phyloP scores from a whole-genome alignment of 768 basidiomycete species.

The Ramaria rubella region DNA sequence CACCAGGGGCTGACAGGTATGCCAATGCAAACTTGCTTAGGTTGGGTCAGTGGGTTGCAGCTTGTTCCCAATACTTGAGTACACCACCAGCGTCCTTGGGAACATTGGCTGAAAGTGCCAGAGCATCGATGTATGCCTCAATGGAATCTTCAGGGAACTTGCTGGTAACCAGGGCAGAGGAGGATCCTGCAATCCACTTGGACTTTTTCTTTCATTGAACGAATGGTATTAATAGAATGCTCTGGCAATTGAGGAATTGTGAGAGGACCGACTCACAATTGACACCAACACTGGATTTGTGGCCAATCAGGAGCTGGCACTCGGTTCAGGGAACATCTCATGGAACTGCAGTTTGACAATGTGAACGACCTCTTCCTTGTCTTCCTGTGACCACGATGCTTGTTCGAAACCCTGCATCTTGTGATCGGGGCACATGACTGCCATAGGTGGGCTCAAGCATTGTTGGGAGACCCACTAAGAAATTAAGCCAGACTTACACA shows the following conservation, averaged over 20 bases:
- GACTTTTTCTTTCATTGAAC: neutral
- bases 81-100: slow-evolving; percentile 10
- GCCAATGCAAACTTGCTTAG: neutral
- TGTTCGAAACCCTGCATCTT: slow-evolving; percentile 20
- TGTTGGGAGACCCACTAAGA: neutral
- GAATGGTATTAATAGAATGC: too few relatives aligned
- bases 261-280: neutral
- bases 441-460: neutral
- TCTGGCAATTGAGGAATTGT: neutral
- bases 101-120: neutral
- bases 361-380: slow-evolving; percentile 6
- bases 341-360: neutral
- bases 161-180: neutral
- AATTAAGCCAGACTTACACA: slow-evolving; percentile 10
- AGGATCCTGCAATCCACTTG: neutral
- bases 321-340: neutral
- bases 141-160: neutral
- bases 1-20: neutral
- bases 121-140: slow-evolving; percentile 11
- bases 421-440: slow-evolving; percentile 24
- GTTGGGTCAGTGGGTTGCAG: neutral
- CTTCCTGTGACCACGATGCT: slow-evolving; percentile 9
- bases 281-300: neutral
- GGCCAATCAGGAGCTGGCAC: neutral
- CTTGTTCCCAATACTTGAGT: too few relatives aligned